These are phyloP conservation scores for Casuarina glauca DNA, from an alignment of 306 rosid species.

Conservation along the genomic window DNA sequence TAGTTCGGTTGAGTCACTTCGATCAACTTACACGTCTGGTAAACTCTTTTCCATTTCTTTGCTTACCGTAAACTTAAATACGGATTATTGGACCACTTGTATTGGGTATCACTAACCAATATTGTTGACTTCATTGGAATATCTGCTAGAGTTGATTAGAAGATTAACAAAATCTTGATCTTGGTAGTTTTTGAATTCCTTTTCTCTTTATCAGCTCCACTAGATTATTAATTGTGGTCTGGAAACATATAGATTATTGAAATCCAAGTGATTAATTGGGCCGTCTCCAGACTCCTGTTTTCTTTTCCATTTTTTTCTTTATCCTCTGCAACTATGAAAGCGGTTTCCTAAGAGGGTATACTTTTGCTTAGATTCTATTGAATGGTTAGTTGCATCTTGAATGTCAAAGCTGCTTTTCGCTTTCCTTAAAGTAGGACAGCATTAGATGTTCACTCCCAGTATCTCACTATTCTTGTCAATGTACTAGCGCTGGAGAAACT, in stretches of 20 bases:
- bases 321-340: conserved; percentile 7
- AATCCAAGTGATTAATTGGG: neutral
- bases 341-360: neutral
- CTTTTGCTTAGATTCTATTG: neutral
- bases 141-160: neutral
- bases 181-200: neutral
- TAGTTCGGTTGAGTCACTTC: conserved; percentile 59
- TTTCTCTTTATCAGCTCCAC: neutral
- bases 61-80: neutral
- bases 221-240: neutral
- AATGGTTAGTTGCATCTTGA: neutral
- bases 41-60: conserved; percentile 25
- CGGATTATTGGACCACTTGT: neutral
- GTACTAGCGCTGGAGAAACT: conserved; percentile 64
- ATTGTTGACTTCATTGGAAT: neutral
- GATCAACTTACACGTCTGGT: conserved; percentile 64
- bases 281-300: conserved; percentile 13
- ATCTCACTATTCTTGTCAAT: conserved; percentile 13
- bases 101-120: neutral
- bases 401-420: neutral
- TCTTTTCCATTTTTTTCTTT: neutral
- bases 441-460: conserved; percentile 17
- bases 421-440: conserved; percentile 8
- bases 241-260: neutral
- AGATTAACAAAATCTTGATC: neutral